Conservation (phyloP, 164 flowering plant species). For the Tetracentron sinense region DNA sequence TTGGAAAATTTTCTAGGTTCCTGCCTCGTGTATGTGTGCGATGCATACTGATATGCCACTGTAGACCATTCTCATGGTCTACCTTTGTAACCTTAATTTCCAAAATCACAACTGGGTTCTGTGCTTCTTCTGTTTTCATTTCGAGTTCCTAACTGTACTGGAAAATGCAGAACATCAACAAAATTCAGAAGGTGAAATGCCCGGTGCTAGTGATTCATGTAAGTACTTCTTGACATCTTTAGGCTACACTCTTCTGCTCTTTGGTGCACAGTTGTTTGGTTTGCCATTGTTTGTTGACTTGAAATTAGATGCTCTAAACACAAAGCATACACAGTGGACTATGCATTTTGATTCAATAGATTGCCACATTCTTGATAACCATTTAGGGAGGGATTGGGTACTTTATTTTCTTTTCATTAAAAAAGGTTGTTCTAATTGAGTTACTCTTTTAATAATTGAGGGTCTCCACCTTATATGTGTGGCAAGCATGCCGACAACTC, state of each 20-base stretch:
- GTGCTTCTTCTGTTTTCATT: constrained; percentile 6
- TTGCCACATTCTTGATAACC: not conserved
- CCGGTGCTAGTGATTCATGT: constrained; percentile 79
- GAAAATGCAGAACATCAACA: constrained; percentile 77
- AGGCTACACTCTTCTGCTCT: not conserved
- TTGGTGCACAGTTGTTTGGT: too few species aligned
- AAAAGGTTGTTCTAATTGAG: not conserved
- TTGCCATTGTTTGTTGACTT: not conserved
- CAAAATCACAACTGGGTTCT: not conserved
- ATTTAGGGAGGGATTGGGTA: not conserved
- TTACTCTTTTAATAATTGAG: not conserved
- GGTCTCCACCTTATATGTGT: not conserved
- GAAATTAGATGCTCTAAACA: not conserved
- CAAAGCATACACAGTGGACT: not conserved
- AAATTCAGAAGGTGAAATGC: constrained; percentile 66
- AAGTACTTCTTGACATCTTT: not conserved
- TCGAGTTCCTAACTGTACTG: not conserved
- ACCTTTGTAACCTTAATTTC: too few species aligned
- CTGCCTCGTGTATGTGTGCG: not conserved
- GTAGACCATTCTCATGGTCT: not conserved
- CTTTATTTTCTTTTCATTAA: not conserved
- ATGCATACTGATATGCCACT: not conserved
- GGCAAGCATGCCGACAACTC: not conserved
- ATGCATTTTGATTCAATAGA: not conserved
- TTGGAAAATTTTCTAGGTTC: too few species aligned